These are phyloP conservation scores for Bipolaris gigantea DNA, from an alignment of 2,329 filamentous ascomycete species.

Conservation along the genomic window DNA sequence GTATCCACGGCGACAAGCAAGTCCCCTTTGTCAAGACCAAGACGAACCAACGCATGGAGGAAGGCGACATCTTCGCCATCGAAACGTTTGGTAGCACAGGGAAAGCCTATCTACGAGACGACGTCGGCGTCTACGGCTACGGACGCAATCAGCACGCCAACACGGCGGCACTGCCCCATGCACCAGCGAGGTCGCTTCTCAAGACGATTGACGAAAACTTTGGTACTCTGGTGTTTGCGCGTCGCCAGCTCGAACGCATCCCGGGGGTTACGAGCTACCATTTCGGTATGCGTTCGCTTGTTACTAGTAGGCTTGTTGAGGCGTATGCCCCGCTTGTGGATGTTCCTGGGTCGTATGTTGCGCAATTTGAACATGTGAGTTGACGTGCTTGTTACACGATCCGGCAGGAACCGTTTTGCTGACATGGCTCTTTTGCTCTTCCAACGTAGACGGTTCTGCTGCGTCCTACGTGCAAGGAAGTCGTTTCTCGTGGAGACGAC, in stretches of 20 bases:
- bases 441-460: slow-evolving; percentile 37
- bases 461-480: slow-evolving; percentile 68
- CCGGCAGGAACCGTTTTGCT: not conserved
- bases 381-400: not conserved
- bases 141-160: slow-evolving; percentile 70
- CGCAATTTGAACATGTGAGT: slow-evolving; percentile 92
- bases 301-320: slow-evolving; percentile 79
- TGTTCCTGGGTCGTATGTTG: slow-evolving; percentile 88
- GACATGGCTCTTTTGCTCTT: not conserved
- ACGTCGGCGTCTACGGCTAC: slow-evolving; percentile 65
- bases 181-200: slow-evolving; percentile 79
- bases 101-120: slow-evolving; percentile 79
- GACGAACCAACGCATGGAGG: slow-evolving; percentile 93
- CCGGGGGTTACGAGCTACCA: slow-evolving; percentile 85
- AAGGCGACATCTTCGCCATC: slow-evolving; percentile 91
- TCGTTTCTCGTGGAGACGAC: slow-evolving; percentile 82
- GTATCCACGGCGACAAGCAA: slow-evolving; percentile 89
- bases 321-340: slow-evolving; percentile 86
- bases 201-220: slow-evolving; percentile 95
- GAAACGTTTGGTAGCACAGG: slow-evolving; percentile 95
- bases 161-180: slow-evolving; percentile 71
- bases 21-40: slow-evolving; percentile 87
- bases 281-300: slow-evolving; percentile 82
- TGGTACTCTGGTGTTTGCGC: slow-evolving; percentile 84
- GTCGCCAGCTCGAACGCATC: slow-evolving; percentile 82